These are phyloP conservation scores for Termitomyces sp. DNA, from an alignment of 768 basidiomycete genomes.

Conservation along the genomic window DNA sequence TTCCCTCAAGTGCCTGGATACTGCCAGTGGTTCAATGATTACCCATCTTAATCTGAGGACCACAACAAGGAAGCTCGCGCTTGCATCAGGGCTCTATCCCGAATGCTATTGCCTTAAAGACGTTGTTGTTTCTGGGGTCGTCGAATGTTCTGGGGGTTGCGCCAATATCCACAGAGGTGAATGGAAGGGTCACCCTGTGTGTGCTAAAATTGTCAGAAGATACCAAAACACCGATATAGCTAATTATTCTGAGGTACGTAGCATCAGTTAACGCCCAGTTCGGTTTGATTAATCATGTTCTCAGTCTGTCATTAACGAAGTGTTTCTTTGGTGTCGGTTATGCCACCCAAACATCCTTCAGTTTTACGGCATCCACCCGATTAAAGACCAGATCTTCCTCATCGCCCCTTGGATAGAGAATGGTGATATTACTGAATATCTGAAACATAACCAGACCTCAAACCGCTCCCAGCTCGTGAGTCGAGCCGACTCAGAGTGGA, in stretches of 20 bases:
- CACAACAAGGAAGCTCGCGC: not conserved
- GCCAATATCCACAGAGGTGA: not conserved
- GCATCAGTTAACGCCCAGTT: not conserved
- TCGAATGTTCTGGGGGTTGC: not conserved
- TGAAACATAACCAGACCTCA: not conserved
- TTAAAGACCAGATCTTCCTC: not conserved
- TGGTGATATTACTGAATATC: not conserved
- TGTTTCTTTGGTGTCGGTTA: not conserved
- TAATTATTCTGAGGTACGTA: not conserved
- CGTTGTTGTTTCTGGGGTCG: not conserved
- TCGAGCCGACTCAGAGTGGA: not conserved
- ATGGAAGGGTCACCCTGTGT: not conserved
- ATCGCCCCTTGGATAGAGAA: conserved; percentile 6
- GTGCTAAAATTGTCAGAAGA: not conserved
- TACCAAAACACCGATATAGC: not conserved
- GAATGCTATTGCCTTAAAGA: not conserved
- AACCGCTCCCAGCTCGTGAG: not conserved
- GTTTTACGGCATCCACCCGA: not conserved
- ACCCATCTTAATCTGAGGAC: not conserved
- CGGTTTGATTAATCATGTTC: not conserved
- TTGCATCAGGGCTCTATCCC: not conserved
- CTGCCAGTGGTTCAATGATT: not conserved
- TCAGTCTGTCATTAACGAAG: not conserved
- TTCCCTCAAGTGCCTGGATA: not conserved
- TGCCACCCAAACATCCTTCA: conserved; percentile 2